phyloP scores from a whole-genome alignment of 1,284 basidiomycete genomes.

The Cryptococcus sp. region DNA sequence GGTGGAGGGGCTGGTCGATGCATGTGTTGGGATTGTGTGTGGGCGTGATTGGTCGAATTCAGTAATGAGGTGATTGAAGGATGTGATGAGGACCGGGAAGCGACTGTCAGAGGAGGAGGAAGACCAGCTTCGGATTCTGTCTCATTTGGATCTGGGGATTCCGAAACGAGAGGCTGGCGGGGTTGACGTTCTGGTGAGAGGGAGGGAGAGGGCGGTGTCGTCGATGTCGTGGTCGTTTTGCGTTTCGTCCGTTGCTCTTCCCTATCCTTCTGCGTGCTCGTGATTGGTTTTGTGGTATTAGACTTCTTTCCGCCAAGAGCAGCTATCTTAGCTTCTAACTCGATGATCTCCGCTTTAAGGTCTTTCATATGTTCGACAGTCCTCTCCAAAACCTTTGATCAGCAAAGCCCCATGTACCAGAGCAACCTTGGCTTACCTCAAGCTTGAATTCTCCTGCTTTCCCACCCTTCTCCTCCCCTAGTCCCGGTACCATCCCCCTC shows the following conservation, averaged over 20 bases:
- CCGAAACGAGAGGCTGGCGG: not conserved
- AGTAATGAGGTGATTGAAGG: not conserved
- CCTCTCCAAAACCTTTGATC: constrained; percentile 40
- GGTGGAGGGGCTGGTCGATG: constrained; percentile 12
- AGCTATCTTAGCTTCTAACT: constrained; percentile 20
- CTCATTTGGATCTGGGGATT: constrained; percentile 33
- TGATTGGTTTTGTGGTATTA: not conserved
- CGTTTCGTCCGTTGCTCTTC: not conserved
- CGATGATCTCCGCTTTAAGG: constrained; percentile 27
- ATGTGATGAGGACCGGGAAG: constrained; percentile 9
- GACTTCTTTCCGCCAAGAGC: not conserved
- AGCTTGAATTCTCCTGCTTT: constrained; percentile 49
- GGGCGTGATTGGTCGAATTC: not conserved
- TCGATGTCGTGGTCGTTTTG: not conserved
- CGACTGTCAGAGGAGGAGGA: constrained; percentile 31
- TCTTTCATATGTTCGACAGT: constrained; percentile 47
- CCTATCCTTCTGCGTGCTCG: not conserved
- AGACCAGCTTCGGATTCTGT: constrained; percentile 36
- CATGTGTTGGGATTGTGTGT: constrained; percentile 7
- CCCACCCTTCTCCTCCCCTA: constrained; percentile 34
- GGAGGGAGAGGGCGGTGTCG: constrained; percentile 27
- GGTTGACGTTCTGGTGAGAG: constrained; percentile 12
- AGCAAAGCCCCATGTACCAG: not conserved
- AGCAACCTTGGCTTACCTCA: constrained; percentile 33
- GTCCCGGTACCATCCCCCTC: constrained; percentile 45